Evolutionary conservation across 2,329 filamentous ascomycete species (phyloP).

Genomic region (Neopestalotiopsis rosae): DNA sequence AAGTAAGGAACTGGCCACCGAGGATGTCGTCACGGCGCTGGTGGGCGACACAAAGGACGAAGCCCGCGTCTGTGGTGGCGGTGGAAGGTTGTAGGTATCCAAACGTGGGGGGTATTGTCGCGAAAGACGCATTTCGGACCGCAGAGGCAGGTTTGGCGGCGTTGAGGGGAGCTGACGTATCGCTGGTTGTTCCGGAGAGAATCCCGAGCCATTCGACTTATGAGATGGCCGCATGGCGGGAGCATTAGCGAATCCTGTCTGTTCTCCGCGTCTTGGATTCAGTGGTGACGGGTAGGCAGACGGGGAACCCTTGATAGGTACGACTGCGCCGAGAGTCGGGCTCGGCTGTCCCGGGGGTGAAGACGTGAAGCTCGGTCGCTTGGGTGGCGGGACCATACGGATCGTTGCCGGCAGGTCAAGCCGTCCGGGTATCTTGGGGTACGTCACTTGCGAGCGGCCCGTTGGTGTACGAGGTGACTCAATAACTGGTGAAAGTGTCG

Average conservation of each 20-base stretch:
- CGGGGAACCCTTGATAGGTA: slow-evolving; percentile 27
- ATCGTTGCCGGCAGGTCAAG: slow-evolving; percentile 31
- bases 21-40: slow-evolving; percentile 33
- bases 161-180: slow-evolving; percentile 28
- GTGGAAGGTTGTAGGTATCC: slow-evolving; percentile 18
- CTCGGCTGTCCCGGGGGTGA: slow-evolving; percentile 47
- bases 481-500: slow-evolving; percentile 53
- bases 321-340: slow-evolving; percentile 45
- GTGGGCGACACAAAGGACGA: slow-evolving; percentile 31
- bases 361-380: slow-evolving; percentile 35
- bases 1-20: slow-evolving; percentile 50
- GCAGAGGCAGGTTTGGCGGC: slow-evolving; percentile 22
- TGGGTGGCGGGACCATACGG: slow-evolving; percentile 39
- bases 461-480: slow-evolving; percentile 47
- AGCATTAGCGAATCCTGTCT: neutral
- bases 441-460: slow-evolving; percentile 39
- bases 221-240: slow-evolving; percentile 16
- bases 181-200: slow-evolving; percentile 30
- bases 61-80: slow-evolving; percentile 23
- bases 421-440: slow-evolving; percentile 35
- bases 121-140: slow-evolving; percentile 16
- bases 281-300: slow-evolving; percentile 33
- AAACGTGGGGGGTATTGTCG: slow-evolving; percentile 18
- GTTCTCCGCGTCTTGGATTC: slow-evolving; percentile 25
- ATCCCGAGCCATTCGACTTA: slow-evolving; percentile 29